These are phyloP conservation scores for Solanum etuberosum DNA, from an alignment of 257 asterid species.

Conservation along the genomic window DNA sequence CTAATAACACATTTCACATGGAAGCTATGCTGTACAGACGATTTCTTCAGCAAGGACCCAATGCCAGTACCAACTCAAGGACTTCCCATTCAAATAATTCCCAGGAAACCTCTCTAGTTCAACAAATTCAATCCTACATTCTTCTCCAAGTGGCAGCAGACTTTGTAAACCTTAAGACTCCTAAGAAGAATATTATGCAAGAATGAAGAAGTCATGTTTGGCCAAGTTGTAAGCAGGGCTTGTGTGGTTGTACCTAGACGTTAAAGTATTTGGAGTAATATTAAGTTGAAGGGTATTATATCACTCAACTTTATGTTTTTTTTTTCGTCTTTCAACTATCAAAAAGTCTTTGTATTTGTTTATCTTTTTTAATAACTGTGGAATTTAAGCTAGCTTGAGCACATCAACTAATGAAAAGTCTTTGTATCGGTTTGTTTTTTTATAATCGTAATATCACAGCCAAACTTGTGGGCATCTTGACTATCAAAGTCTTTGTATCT, in stretches of 20 bases:
- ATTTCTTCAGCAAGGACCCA: constrained; percentile 37
- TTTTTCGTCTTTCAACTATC: background rate
- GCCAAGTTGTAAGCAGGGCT: too few species aligned
- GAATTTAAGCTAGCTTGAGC: background rate
- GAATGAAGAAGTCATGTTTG: too few species aligned
- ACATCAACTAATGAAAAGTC: background rate
- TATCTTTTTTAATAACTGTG: background rate
- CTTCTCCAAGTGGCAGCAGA: background rate
- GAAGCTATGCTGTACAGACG: constrained; percentile 38
- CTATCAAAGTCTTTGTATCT: background rate
- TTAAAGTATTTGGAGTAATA: too few species aligned
- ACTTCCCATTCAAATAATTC: constrained; percentile 35
- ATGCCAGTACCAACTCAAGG: constrained; percentile 52
- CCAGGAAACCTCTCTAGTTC: constrained; percentile 8
- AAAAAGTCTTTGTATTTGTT: too few species aligned
- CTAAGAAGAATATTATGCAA: background rate
- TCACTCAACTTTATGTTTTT: background rate
- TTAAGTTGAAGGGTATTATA: background rate
- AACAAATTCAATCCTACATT: background rate
- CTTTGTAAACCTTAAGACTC: background rate
- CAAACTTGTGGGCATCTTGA: background rate
- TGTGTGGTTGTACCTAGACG: too few species aligned
- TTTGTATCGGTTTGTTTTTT: background rate
- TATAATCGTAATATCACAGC: background rate
- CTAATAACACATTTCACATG: constrained; percentile 44